These are phyloP conservation scores for Tilletia indica DNA, from an alignment of 1,284 basidiomycete genomes.

Conservation along the genomic window DNA sequence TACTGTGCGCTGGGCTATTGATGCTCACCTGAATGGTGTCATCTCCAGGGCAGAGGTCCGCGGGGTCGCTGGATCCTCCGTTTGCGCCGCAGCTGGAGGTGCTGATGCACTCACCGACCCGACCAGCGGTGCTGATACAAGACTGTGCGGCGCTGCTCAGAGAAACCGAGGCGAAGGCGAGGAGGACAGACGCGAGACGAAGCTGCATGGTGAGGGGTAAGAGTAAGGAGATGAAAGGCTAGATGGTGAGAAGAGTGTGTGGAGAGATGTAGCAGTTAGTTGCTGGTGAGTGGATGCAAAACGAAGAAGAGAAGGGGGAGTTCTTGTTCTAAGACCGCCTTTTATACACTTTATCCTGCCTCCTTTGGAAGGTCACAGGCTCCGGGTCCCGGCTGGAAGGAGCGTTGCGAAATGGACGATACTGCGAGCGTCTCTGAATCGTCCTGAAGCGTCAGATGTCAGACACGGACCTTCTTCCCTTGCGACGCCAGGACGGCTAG, in stretches of 20 bases:
- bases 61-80: background rate
- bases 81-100: background rate
- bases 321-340: too few relatives aligned
- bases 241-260: background rate
- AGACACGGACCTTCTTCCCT: too few relatives aligned
- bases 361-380: too few relatives aligned
- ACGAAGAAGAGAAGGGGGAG: too few relatives aligned
- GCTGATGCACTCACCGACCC: slow-evolving; percentile 4
- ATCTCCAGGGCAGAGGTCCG: background rate
- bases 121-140: background rate
- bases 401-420: too few relatives aligned
- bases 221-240: background rate
- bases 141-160: background rate
- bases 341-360: too few relatives aligned
- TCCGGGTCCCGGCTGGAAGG: too few relatives aligned
- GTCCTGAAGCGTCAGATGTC: too few relatives aligned
- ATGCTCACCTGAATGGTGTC: background rate
- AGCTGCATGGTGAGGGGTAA: background rate
- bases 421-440: too few relatives aligned
- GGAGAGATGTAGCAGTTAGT: background rate
- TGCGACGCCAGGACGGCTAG: too few relatives aligned
- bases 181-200: background rate
- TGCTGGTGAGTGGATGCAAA: too few relatives aligned
- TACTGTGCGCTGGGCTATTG: too few relatives aligned
- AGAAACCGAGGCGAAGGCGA: background rate